Evolutionary conservation across 2,329 filamentous ascomycete genomes (phyloP), one percentile per base, ranked within the genome.

Genomic region (Clonostachys chloroleuca): DNA sequence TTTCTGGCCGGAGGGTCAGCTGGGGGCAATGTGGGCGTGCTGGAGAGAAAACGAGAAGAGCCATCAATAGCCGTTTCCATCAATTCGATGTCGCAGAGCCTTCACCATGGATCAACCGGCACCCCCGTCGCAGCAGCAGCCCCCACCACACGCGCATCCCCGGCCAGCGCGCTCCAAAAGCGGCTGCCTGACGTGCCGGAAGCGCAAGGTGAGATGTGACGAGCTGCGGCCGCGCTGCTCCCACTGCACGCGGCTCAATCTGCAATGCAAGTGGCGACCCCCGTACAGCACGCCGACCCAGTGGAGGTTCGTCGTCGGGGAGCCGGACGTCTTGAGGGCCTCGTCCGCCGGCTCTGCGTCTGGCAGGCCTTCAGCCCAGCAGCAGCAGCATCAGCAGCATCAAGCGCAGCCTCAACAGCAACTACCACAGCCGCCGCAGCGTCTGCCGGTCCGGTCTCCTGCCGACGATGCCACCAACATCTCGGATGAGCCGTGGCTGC

Each of bases 171-270:
- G 40, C 16, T 42, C 40, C 40, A 42, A 42, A 20, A 42, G 20
- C 36, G 36, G 36, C 43, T 45, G 36, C 36, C 10, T 36, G 8
- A 42, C 43, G 24, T 41, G 17, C 34, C 45, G 47, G 12, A 44
- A 42, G 6, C 44, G 47, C 16, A 49, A 49, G 37, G 47, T 49
- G 13, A 46, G 39, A n/a, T 49, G 47, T 20, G 47, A 49, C 41
- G 47, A 49, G 47, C 44, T 43, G 40, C 47, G 42, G 10, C 47
- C 47, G 18, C 34, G 34, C 13, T 49, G 47, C 24, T 41, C 35
- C 5, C 39, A 43, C 33, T 49, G 47, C 44, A 36, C 34, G 40
- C 44, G 44, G n/a, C 20, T 49, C 40, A 44, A 47, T 35, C 39
- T 49, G 14, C 24, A 47, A 18, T 49, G 47, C 44, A 39, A 39